Conservation (phyloP, 495 filamentous ascomycete species). For the Neurospora cerealis region DNA sequence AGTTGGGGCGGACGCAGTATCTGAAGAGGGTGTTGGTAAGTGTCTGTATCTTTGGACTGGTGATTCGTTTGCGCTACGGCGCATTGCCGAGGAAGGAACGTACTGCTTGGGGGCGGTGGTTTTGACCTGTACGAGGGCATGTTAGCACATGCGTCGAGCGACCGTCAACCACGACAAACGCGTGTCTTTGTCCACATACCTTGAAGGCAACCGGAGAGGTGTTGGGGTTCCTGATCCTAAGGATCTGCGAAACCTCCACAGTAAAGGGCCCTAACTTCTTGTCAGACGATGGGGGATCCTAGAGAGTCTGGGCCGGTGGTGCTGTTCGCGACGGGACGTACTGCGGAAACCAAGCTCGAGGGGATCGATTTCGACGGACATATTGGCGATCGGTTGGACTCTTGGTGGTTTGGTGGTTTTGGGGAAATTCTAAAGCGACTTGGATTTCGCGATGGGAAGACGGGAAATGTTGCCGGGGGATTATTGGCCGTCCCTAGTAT, state of each 20-base stretch:
- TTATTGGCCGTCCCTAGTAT: neutral
- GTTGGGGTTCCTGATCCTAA: constrained; percentile 73
- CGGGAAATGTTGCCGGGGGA: neutral
- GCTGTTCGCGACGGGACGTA: constrained; percentile 36
- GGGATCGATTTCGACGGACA: constrained; percentile 92
- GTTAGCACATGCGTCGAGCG: neutral
- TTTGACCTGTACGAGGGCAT: constrained; percentile 61
- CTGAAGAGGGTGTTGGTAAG: constrained; percentile 35
- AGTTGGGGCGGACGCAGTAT: constrained; percentile 97
- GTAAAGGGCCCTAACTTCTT: constrained; percentile 71
- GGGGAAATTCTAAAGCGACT: neutral
- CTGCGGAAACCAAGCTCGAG: constrained; percentile 86
- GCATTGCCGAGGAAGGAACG: constrained; percentile 21
- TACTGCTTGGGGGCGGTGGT: constrained; percentile 99
- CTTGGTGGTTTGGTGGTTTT: neutral
- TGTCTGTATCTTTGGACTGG: neutral
- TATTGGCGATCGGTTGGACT: constrained; percentile 31
- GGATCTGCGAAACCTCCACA: constrained; percentile 74
- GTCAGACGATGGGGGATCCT: constrained; percentile 11
- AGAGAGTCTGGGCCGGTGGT: neutral
- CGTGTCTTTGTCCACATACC: constrained; percentile 39
- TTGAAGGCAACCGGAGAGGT: constrained; percentile 86
- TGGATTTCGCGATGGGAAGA: neutral
- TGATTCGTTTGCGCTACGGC: neutral
- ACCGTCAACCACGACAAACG: neutral